Evolutionary conservation across 331 rosid genomes (phyloP).

Genomic region (Malus hybrid): DNA sequence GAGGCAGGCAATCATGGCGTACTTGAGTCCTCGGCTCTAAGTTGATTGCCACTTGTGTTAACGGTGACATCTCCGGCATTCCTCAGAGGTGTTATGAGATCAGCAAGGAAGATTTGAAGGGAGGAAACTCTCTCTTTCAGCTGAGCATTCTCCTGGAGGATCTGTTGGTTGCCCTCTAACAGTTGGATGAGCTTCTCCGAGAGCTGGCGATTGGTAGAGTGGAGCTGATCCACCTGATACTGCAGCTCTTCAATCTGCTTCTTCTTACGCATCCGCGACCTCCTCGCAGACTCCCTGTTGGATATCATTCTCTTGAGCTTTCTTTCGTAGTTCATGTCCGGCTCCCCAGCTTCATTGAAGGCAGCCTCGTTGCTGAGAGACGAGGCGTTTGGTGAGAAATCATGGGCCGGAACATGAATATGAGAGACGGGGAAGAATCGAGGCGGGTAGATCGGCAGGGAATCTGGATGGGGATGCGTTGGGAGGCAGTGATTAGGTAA

Average conservation of each 20-base stretch:
- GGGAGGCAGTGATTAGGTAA: neutral
- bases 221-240: slow-evolving; percentile 27
- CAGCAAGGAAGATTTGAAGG: slow-evolving; percentile 29
- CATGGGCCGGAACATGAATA: neutral
- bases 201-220: slow-evolving; percentile 26
- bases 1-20: neutral
- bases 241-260: slow-evolving; percentile 35
- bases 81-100: slow-evolving; percentile 22
- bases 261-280: slow-evolving; percentile 38
- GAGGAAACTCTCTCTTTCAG: slow-evolving; percentile 45
- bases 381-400: neutral
- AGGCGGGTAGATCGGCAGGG: slow-evolving; percentile 7
- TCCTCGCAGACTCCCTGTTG: slow-evolving; percentile 35
- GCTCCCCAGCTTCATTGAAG: neutral
- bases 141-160: slow-evolving; percentile 41
- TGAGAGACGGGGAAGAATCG: slow-evolving; percentile 7
- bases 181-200: slow-evolving; percentile 34
- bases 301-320: slow-evolving; percentile 37
- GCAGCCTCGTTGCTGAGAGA: neutral
- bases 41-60: neutral
- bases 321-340: slow-evolving; percentile 7
- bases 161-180: slow-evolving; percentile 37
- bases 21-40: slow-evolving; percentile 12
- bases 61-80: slow-evolving; percentile 13
- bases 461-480: neutral